These are phyloP conservation scores for Blastobotrys petasosporus DNA, from an alignment of 1,139 yeast species.

Conservation along the genomic window DNA sequence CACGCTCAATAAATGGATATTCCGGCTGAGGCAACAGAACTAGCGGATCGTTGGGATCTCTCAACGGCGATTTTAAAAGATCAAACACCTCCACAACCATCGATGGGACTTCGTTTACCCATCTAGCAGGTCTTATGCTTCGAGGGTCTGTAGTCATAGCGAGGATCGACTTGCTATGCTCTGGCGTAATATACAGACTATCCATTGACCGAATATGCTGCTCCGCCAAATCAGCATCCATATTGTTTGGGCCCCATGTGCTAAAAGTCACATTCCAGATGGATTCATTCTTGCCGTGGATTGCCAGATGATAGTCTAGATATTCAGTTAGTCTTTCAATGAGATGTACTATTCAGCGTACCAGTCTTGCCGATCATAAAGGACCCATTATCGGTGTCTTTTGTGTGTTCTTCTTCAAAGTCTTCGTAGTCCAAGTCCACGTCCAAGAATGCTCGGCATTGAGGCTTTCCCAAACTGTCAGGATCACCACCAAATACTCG, in stretches of 20 bases:
- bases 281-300: conserved; percentile 59
- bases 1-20: conserved; percentile 14
- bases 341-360: conserved; percentile 13
- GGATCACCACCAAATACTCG: conserved; percentile 56
- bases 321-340: conserved; percentile 1
- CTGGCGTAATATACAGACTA: conserved; percentile 73
- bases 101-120: conserved; percentile 62
- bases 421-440: conserved; percentile 17
- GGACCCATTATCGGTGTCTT: conserved; percentile 25
- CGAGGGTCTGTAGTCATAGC: conserved; percentile 57
- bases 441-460: conserved; percentile 17
- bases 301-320: conserved; percentile 49
- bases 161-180: conserved; percentile 57
- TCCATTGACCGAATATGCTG: conserved; percentile 45
- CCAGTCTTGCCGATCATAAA: conserved; percentile 37
- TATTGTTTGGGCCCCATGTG: conserved; percentile 88
- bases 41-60: conserved; percentile 24
- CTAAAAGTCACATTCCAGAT: conserved; percentile 86
- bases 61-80: conserved; percentile 37
- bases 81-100: conserved; percentile 72
- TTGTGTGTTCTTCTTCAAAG: conserved; percentile 18
- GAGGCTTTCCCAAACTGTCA: conserved; percentile 24
- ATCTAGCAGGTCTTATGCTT: conserved; percentile 52
- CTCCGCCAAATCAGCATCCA: conserved; percentile 60
- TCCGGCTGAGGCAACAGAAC: conserved; percentile 37